phyloP scores from a whole-genome alignment of 2,329 filamentous ascomycete genomes.

The Dendryphion nanum region DNA sequence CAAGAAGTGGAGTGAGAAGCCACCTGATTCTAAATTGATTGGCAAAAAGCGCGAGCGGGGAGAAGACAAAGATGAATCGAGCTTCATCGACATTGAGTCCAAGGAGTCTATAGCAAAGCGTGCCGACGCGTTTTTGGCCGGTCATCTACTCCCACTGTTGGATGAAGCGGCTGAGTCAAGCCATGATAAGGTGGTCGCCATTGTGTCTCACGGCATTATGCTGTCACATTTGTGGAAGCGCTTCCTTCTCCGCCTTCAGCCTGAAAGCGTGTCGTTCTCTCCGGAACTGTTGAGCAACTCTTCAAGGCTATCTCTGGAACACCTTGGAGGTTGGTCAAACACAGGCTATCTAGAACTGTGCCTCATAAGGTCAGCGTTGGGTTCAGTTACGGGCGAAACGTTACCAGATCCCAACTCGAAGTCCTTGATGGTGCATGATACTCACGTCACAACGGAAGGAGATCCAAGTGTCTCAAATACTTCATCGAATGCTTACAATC shows the following conservation, averaged over 20 bases:
- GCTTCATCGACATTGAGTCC: constrained; percentile 63
- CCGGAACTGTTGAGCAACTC: constrained; percentile 41
- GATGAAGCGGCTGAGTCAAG: constrained; percentile 21
- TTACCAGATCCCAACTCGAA: neutral
- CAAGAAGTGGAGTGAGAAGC: constrained; percentile 50
- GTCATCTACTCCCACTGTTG: constrained; percentile 60
- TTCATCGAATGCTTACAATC: neutral
- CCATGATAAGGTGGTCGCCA: constrained; percentile 53
- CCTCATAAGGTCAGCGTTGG: constrained; percentile 17
- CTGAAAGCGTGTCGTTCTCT: constrained; percentile 45
- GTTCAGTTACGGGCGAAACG: neutral
- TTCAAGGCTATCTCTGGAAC: constrained; percentile 45
- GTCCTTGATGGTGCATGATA: too few relatives aligned
- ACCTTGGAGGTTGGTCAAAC: constrained; percentile 63
- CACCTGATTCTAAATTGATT: constrained; percentile 35
- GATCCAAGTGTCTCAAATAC: neutral
- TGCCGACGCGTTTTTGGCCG: constrained; percentile 64
- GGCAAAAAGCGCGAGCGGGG: constrained; percentile 41
- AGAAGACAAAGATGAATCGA: constrained; percentile 41
- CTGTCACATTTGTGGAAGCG: constrained; percentile 67
- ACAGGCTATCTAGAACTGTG: constrained; percentile 60
- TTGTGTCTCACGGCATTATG: constrained; percentile 84
- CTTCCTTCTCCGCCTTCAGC: constrained; percentile 57
- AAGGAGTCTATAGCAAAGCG: constrained; percentile 64
- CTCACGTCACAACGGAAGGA: neutral